Conservation (phyloP, 345 rosid species). For the Gossypioides kirkii region DNA sequence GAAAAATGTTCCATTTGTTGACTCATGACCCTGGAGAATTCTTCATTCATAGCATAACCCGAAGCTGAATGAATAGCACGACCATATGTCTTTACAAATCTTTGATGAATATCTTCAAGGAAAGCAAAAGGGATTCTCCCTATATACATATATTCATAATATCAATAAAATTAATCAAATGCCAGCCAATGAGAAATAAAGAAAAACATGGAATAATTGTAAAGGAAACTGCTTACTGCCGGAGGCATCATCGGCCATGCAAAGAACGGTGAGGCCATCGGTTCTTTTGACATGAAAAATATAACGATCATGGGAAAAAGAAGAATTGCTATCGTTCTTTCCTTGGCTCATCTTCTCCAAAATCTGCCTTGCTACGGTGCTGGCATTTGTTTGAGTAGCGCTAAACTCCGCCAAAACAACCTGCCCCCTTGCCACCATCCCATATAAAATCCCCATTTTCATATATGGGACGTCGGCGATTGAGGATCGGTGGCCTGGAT, state of each 20-base stretch:
- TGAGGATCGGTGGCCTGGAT: neutral
- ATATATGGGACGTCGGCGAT: neutral
- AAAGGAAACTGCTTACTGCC: constrained; percentile 21
- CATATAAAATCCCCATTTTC: constrained; percentile 46
- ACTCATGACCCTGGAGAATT: constrained; percentile 43
- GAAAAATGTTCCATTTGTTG: constrained; percentile 46
- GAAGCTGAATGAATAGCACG: constrained; percentile 35
- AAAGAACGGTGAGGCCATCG: constrained; percentile 44
- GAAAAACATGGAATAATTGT: neutral
- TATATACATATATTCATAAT: neutral
- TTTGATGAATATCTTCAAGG: constrained; percentile 11
- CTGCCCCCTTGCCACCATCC: constrained; percentile 47
- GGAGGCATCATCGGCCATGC: constrained; percentile 41
- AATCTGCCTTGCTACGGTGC: constrained; percentile 34
- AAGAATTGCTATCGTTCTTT: constrained; percentile 23
- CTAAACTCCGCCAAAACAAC: constrained; percentile 49
- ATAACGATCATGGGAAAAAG: constrained; percentile 41
- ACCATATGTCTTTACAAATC: constrained; percentile 35
- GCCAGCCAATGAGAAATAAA: neutral
- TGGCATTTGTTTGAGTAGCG: constrained; percentile 31
- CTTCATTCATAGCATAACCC: constrained; percentile 54
- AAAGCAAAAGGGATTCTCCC: constrained; percentile 10
- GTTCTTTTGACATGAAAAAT: constrained; percentile 47
- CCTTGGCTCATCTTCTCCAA: constrained; percentile 31
- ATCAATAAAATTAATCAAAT: neutral